Conservation (phyloP, 176 grass and related monocot species). For the Microstegium vimineum region DNA sequence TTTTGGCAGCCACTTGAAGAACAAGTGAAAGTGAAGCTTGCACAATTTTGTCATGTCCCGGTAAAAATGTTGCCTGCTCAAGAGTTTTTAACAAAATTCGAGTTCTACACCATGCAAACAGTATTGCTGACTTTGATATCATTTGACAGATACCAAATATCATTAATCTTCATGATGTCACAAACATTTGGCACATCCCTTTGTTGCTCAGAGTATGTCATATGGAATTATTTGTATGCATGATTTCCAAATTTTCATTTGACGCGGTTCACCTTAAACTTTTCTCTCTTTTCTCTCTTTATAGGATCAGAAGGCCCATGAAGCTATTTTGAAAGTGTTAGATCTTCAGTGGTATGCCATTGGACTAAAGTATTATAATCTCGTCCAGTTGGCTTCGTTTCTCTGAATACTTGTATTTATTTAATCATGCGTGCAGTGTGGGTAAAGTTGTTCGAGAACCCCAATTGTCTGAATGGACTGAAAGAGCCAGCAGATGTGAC, state of each 20-base stretch:
- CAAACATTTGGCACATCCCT: constrained; percentile 98
- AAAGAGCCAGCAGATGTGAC: constrained; percentile 70
- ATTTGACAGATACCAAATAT: constrained; percentile 67
- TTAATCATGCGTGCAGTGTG: constrained; percentile 29
- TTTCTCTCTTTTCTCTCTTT: neutral
- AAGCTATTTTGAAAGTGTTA: constrained; percentile 76
- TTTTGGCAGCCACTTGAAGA: constrained; percentile 76
- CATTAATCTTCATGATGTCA: constrained; percentile 84
- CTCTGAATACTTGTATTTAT: neutral
- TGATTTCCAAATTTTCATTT: constrained; percentile 3
- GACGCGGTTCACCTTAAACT: neutral
- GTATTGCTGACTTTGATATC: constrained; percentile 21
- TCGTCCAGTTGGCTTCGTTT: constrained; percentile 5
- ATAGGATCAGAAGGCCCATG: constrained; percentile 92
- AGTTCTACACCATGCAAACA: neutral
- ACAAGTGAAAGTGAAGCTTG: constrained; percentile 80
- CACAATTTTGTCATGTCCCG: constrained; percentile 90
- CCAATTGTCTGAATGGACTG: constrained; percentile 72
- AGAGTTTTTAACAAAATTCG: neutral
- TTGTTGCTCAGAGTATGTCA: constrained; percentile 86
- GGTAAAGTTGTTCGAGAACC: constrained; percentile 48
- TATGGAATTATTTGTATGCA: neutral
- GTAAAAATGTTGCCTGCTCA: constrained; percentile 33
- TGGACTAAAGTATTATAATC: constrained; percentile 13
- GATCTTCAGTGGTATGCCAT: constrained; percentile 65